phyloP scores from a whole-genome alignment of 331 rosid species.

The Stylosanthes scabra region DNA sequence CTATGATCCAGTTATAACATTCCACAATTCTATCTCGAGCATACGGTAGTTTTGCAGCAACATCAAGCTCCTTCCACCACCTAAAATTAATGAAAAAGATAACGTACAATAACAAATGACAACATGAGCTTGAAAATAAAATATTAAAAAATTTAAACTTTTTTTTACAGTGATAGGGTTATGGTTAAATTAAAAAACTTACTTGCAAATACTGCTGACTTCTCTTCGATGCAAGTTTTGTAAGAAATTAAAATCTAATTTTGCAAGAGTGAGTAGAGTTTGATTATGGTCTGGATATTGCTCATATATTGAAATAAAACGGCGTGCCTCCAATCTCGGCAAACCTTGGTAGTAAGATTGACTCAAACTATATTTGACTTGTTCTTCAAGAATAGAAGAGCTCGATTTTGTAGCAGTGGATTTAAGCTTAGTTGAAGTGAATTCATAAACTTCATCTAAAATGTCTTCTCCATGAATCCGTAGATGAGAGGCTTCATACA shows the following conservation, averaged over 20 bases:
- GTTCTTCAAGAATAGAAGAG: neutral
- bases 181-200: neutral
- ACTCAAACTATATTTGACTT: conserved; percentile 38
- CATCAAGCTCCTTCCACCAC: neutral
- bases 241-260: conserved; percentile 25
- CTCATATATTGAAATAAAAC: conserved; percentile 29
- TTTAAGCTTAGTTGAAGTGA: conserved; percentile 41
- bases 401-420: neutral
- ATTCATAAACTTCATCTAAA: conserved; percentile 45
- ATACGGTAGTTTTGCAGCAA: neutral
- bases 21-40: neutral
- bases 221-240: conserved; percentile 46
- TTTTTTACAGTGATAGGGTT: no score
- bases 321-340: conserved; percentile 38
- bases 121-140: no score
- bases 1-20: neutral
- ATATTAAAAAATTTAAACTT: no score
- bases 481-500: conserved; percentile 50
- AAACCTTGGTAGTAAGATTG: conserved; percentile 35
- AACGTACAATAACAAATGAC: neutral
- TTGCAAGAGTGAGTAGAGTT: conserved; percentile 35
- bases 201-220: conserved; percentile 39
- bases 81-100: neutral
- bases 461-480: conserved; percentile 49
- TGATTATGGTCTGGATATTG: conserved; percentile 22